Evolutionary conservation across 1,139 yeast species (phyloP).

Genomic region (Kodamaea arcana): DNA sequence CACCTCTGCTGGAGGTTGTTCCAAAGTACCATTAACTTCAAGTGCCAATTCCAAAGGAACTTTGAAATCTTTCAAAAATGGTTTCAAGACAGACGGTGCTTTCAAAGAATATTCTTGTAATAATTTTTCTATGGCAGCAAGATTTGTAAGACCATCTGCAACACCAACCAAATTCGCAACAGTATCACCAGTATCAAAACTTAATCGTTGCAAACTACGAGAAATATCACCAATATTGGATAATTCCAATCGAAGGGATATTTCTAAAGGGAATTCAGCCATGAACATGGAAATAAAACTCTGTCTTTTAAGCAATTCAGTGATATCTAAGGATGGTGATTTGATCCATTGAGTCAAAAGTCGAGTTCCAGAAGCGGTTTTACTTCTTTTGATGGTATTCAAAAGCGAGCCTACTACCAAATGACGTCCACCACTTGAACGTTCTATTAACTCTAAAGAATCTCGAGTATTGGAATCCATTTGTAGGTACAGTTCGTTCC

Average conservation of each 20-base stretch:
- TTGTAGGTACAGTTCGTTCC: constrained; percentile 55
- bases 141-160: constrained; percentile 29
- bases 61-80: constrained; percentile 22
- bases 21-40: constrained; percentile 25
- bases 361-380: constrained; percentile 79
- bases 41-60: constrained; percentile 28
- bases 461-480: constrained; percentile 81
- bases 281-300: constrained; percentile 53
- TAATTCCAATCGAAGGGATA: constrained; percentile 23
- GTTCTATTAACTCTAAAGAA: constrained; percentile 65
- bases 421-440: constrained; percentile 53
- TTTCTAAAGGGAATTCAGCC: constrained; percentile 32
- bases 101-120: constrained; percentile 17
- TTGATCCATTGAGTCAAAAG: constrained; percentile 75
- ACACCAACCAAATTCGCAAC: constrained; percentile 28
- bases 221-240: constrained; percentile 35
- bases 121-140: constrained; percentile 21
- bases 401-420: constrained; percentile 66
- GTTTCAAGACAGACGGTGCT: constrained; percentile 7
- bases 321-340: constrained; percentile 65
- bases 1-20: constrained; percentile 3
- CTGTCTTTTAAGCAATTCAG: constrained; percentile 59
- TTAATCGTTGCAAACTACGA: constrained; percentile 34
- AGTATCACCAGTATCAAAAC: constrained; percentile 34
- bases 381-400: constrained; percentile 64